These are phyloP conservation scores for Stylonectria norvegica DNA, from an alignment of 2,329 filamentous ascomycete genomes.

Conservation along the genomic window DNA sequence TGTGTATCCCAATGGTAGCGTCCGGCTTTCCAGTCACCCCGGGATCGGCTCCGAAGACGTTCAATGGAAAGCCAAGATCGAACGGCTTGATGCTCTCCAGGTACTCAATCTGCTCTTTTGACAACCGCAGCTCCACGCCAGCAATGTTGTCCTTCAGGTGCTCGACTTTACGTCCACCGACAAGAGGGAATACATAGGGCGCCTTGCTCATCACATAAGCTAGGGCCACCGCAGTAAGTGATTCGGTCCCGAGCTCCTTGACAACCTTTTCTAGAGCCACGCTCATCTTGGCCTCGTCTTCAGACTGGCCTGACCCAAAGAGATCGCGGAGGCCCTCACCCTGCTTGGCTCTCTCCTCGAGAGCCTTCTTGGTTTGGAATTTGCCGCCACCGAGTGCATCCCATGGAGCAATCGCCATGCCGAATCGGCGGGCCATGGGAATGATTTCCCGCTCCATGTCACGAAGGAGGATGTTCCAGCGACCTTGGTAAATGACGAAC, in stretches of 20 bases:
- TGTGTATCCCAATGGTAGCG: background rate
- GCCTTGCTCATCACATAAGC: conserved; percentile 52
- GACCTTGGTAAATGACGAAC: conserved; percentile 40
- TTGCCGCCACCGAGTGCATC: conserved; percentile 53
- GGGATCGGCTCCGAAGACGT: conserved; percentile 8
- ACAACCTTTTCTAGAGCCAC: conserved; percentile 57
- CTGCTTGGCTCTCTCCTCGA: conserved; percentile 19
- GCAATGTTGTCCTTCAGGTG: conserved; percentile 54
- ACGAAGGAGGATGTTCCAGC: conserved; percentile 33
- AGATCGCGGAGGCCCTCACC: background rate
- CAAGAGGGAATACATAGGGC: conserved; percentile 50
- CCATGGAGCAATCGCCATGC: conserved; percentile 58
- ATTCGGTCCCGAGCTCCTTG: conserved; percentile 46
- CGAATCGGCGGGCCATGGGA: conserved; percentile 39
- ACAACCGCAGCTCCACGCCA: conserved; percentile 48
- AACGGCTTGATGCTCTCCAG: conserved; percentile 54
- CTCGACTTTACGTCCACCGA: conserved; percentile 51
- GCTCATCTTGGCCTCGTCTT: conserved; percentile 50
- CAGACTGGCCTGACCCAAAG: conserved; percentile 34
- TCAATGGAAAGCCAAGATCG: conserved; percentile 48
- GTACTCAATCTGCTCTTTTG: conserved; percentile 49
- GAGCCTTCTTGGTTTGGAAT: conserved; percentile 41
- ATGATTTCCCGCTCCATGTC: conserved; percentile 42
- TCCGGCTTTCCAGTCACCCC: conserved; percentile 1
- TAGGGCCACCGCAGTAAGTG: conserved; percentile 57